Evolutionary conservation across 768 basidiomycete species (phyloP).

Genomic region (Vararia minispora): DNA sequence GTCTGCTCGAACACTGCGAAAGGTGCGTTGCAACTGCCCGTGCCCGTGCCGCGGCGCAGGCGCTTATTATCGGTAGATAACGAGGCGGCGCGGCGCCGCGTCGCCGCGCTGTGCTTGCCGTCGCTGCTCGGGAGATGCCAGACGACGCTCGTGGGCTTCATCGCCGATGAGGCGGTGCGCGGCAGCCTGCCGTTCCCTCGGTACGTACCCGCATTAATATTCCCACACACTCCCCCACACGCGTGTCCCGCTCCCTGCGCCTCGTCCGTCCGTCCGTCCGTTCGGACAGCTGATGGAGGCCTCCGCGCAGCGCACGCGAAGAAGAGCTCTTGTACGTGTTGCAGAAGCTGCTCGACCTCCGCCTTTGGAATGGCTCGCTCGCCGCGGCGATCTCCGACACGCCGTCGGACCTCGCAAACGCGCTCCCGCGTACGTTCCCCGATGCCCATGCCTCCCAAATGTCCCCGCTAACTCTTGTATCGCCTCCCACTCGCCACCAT

Average conservation of each 20-base stretch:
- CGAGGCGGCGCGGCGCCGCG: conserved; percentile 45
- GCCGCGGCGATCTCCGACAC: conserved; percentile 67
- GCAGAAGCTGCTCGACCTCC: conserved; percentile 58
- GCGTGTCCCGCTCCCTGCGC: too few species aligned
- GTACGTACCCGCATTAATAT: conserved; percentile 25
- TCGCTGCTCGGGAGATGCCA: conserved; percentile 71
- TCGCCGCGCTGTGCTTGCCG: conserved; percentile 65
- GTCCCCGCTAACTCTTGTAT: too few species aligned
- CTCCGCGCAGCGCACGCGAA: conserved; percentile 64
- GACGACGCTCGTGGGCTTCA: conserved; percentile 52
- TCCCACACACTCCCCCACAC: neutral
- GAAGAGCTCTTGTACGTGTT: conserved; percentile 84
- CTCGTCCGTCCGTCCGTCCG: too few species aligned
- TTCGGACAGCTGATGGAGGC: too few species aligned
- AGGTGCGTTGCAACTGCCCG: conserved; percentile 28
- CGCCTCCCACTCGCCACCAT: too few species aligned
- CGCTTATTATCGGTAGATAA: conserved; percentile 34
- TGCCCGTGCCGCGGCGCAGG: too few species aligned
- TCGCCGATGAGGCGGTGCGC: conserved; percentile 79
- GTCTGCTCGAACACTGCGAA: conserved; percentile 58
- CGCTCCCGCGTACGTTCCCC: conserved; percentile 43
- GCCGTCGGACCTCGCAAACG: conserved; percentile 40
- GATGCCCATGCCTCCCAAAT: neutral
- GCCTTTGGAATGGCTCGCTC: conserved; percentile 65
- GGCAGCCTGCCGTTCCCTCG: conserved; percentile 83